phyloP scores from a whole-genome alignment of 306 rosid genomes.

The Myrica gale region DNA sequence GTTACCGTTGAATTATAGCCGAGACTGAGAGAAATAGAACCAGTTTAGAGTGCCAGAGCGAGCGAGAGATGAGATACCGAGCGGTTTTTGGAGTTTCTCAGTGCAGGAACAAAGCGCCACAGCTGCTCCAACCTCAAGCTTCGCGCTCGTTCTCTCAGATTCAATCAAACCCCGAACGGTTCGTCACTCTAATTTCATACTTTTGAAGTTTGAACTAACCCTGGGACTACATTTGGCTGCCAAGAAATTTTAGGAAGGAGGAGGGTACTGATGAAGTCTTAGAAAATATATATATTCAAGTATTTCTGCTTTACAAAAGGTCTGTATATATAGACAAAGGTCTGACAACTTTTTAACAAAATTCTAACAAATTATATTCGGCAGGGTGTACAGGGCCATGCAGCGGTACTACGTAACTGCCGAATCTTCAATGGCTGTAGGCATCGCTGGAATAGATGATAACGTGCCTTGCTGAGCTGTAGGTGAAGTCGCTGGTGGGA shows the following conservation, averaged over 20 bases:
- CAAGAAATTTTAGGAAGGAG: not conserved
- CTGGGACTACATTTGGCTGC: not conserved
- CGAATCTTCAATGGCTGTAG: no score
- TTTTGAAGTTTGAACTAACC: not conserved
- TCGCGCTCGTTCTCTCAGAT: constrained; percentile 12
- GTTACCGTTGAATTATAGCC: constrained; percentile 5
- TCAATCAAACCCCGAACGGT: constrained; percentile 22
- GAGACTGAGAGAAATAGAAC: constrained; percentile 19
- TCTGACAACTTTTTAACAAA: no score
- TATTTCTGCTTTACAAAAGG: no score
- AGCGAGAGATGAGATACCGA: constrained; percentile 17
- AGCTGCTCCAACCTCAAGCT: constrained; percentile 6
- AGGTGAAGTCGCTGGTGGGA: no score
- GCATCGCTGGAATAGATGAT: no score
- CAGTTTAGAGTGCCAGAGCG: not conserved
- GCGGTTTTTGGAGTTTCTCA: constrained; percentile 13
- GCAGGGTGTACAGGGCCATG: no score
- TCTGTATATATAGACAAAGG: no score
- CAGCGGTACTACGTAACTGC: no score
- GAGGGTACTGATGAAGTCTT: no score
- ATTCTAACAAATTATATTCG: no score
- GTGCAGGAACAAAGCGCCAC: constrained; percentile 5
- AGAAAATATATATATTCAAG: no score
- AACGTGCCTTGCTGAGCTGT: no score
- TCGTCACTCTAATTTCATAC: not conserved